A percentile compares a stretch with the other conserved stretches of the same genome.
Conservation (phyloP, 2,329 filamentous ascomycete species). For the Talaromyces sp. region DNA sequence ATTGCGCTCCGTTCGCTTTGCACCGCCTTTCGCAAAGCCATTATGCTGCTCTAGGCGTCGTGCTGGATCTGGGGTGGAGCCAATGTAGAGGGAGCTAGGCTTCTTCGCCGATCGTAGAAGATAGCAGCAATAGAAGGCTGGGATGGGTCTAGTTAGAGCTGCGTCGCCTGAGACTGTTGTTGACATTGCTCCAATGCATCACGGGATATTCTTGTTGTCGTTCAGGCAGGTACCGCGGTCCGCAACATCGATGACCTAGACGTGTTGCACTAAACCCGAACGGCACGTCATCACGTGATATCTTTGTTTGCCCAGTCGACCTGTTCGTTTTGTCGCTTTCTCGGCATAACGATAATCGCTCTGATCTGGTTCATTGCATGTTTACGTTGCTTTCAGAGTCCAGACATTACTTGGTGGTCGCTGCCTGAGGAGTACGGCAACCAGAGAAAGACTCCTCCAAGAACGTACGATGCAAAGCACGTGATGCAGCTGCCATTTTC, state of each 20-base stretch:
- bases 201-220: too few relatives aligned
- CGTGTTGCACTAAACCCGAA: not conserved
- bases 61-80: conserved; percentile 82
- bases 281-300: not conserved
- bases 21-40: conserved; percentile 74
- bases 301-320: not conserved
- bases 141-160: conserved; percentile 50
- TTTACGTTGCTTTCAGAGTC: not conserved
- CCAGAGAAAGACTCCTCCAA: not conserved
- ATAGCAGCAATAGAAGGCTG: conserved; percentile 90
- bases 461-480: not conserved
- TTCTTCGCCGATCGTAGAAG: conserved; percentile 76
- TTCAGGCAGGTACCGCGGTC: too few relatives aligned
- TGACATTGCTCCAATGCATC: conserved; percentile 2
- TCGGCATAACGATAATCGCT: not conserved
- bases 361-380: not conserved
- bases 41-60: conserved; percentile 89
- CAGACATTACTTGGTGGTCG: not conserved
- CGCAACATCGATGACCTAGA: not conserved
- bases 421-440: too few relatives aligned
- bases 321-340: not conserved
- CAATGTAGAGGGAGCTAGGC: conserved; percentile 70
- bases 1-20: conserved; percentile 64
- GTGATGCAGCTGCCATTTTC: not conserved
- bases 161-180: not conserved